Conservation (phyloP, 495 filamentous ascomycete genomes). For the Tuber indicum region DNA sequence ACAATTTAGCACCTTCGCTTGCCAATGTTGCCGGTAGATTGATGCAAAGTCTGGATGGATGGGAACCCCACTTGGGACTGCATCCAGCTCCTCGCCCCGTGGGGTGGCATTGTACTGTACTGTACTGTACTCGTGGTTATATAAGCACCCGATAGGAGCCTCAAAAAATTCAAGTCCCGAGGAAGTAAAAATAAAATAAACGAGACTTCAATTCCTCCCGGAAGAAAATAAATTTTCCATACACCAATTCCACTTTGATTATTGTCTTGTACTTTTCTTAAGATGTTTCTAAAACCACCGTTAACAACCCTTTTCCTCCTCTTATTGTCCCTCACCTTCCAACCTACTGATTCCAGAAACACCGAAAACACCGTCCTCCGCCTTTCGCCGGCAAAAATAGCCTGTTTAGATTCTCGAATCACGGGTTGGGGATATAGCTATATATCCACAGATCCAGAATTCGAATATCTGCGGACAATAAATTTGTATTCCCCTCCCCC, state of each 20-base stretch:
- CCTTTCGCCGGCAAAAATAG: not conserved
- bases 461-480: not conserved
- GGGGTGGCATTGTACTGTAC: not conserved
- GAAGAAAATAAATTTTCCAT: not conserved
- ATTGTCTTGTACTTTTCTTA: not conserved
- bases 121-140: not conserved
- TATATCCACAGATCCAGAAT: not conserved
- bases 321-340: not conserved
- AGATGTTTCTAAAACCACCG: not conserved
- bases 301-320: not conserved
- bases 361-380: not conserved
- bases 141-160: not conserved
- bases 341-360: not conserved
- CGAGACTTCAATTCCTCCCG: not conserved
- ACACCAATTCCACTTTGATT: not conserved
- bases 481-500: not conserved
- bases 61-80: not conserved
- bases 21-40: not conserved
- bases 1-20: not conserved
- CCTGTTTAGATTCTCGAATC: not conserved
- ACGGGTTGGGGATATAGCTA: not conserved
- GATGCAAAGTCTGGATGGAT: not conserved
- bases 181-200: not conserved
- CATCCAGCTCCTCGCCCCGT: not conserved
- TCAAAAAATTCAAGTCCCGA: not conserved